Evolutionary conservation across 371 early-diverging fungal genomes (phyloP), one percentile per base, ranked within the genome.

Genomic region (Synchytrium microbalum): DNA sequence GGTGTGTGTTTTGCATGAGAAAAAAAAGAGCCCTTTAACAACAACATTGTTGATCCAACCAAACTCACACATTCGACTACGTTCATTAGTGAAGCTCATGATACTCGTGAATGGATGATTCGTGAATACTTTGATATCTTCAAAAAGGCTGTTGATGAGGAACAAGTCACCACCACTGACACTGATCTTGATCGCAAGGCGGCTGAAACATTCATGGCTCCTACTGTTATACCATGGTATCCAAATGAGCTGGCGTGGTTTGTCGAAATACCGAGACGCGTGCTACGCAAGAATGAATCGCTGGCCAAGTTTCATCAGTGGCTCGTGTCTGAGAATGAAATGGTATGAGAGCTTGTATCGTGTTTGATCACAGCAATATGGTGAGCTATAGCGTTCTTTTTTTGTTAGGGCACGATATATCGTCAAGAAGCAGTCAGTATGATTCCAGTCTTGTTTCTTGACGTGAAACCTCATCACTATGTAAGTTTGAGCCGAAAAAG

Each of bases 341-440:
- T 90, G 2, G 87, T 84, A 72, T n/a, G n/a, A 64, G 76, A 72
- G 51, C 16, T 32, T n/a, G 19, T n/a, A 27, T 26, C 0, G 13
- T 25, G 5, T 19, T 29, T n/a, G n/a, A n/a, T n/a, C n/a, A n/a
- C n/a, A n/a, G n/a, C n/a, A n/a, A n/a, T n/a, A n/a, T n/a, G n/a
- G n/a, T n/a, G n/a, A n/a, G n/a, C n/a, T n/a, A n/a, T n/a, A n/a
- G n/a, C n/a, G n/a, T n/a, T n/a, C n/a, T n/a, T n/a, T n/a, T n/a
- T n/a, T n/a, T n/a, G n/a, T n/a, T 72, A 84, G 81, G 98, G 99
- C 64, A 92, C 94, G 72, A 88, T 99, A 61, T 92, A 91, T 71
- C 82, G 99, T 54, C 99, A 99, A 78, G 99, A 99, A 70, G 90
- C 91, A 13, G 99, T 99, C 54, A 92, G 92, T 76, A 99, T 99